Percentiles rank a stretch among this genome's conserved stretches.
Evolutionary conservation across 2,329 filamentous ascomycete species (phyloP).

Genomic region (Colletotrichum theobromicola): DNA sequence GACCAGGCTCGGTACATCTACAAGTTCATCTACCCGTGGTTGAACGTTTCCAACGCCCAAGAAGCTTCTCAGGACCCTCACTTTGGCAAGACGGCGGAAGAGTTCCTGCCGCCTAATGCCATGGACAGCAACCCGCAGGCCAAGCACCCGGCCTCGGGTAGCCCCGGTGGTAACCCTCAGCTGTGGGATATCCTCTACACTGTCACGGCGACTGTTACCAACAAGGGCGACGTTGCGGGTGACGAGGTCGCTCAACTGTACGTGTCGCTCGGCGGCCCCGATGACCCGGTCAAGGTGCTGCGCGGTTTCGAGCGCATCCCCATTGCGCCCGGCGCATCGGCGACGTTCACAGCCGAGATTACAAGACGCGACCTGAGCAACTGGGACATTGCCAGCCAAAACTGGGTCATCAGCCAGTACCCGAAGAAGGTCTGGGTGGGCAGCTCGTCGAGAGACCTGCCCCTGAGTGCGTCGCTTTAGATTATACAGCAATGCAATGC

Average conservation of each 20-base stretch:
- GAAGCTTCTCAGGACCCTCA: constrained; percentile 62
- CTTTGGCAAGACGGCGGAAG: constrained; percentile 62
- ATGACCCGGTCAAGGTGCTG: constrained; percentile 71
- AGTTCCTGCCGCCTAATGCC: constrained; percentile 66
- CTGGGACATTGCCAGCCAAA: constrained; percentile 81
- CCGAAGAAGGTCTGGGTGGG: constrained; percentile 62
- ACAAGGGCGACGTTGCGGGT: constrained; percentile 69
- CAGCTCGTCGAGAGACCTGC: constrained; percentile 59
- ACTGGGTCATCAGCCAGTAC: constrained; percentile 73
- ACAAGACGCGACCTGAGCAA: constrained; percentile 85
- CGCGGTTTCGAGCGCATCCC: constrained; percentile 82
- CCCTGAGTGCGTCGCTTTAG: constrained; percentile 40
- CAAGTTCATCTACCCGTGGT: constrained; percentile 73
- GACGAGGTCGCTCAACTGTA: constrained; percentile 82
- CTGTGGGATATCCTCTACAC: constrained; percentile 75
- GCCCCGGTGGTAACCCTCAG: constrained; percentile 66
- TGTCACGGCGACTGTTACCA: constrained; percentile 71
- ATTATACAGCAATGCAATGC: background rate
- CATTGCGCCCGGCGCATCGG: constrained; percentile 72
- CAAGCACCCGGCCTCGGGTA: constrained; percentile 52
- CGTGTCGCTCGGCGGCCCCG: constrained; percentile 77
- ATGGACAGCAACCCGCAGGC: constrained; percentile 62
- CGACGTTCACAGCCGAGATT: constrained; percentile 70
- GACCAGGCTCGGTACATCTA: constrained; percentile 54
- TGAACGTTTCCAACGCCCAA: constrained; percentile 65